These are phyloP conservation scores for Terfezia claveryi DNA, from an alignment of 495 filamentous ascomycete species.

Conservation along the genomic window DNA sequence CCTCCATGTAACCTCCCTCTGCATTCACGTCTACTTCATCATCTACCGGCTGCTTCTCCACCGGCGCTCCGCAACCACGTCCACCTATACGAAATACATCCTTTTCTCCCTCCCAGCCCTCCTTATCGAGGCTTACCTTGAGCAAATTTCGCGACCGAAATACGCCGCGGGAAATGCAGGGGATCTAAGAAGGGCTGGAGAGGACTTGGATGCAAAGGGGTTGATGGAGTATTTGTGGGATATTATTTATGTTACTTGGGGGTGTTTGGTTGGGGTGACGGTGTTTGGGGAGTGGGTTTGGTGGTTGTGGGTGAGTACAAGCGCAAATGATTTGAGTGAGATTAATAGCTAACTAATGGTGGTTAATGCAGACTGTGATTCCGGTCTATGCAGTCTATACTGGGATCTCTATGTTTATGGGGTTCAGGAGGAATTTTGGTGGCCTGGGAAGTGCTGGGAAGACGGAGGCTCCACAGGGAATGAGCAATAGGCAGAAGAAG, in stretches of 20 bases:
- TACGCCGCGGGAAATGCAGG: conserved; percentile 30
- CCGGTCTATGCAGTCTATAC: conserved; percentile 33
- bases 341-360: not conserved
- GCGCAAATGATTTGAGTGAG: no score
- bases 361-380: conserved; percentile 26
- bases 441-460: conserved; percentile 13
- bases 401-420: conserved; percentile 21
- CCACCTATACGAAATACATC: conserved; percentile 30
- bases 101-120: conserved; percentile 52
- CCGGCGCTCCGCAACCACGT: conserved; percentile 38
- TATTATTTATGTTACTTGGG: conserved; percentile 49
- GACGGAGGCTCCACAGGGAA: conserved; percentile 11
- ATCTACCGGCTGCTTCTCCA: conserved; percentile 39
- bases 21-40: conserved; percentile 51
- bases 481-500: conserved; percentile 41
- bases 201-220: conserved; percentile 72
- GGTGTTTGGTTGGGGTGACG: conserved; percentile 28
- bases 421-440: conserved; percentile 28
- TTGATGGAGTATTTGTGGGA: conserved; percentile 98
- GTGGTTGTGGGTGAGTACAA: conserved; percentile 20
- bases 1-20: conserved; percentile 51
- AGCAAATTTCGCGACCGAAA: conserved; percentile 56
- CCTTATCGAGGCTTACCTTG: conserved; percentile 59
- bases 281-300: conserved; percentile 32
- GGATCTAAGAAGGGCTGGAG: conserved; percentile 51